A percentile compares a stretch with the other conserved stretches of the same genome.
Evolutionary conservation across 345 rosid genomes (phyloP).

Genomic region (Euphorbia lathyris): DNA sequence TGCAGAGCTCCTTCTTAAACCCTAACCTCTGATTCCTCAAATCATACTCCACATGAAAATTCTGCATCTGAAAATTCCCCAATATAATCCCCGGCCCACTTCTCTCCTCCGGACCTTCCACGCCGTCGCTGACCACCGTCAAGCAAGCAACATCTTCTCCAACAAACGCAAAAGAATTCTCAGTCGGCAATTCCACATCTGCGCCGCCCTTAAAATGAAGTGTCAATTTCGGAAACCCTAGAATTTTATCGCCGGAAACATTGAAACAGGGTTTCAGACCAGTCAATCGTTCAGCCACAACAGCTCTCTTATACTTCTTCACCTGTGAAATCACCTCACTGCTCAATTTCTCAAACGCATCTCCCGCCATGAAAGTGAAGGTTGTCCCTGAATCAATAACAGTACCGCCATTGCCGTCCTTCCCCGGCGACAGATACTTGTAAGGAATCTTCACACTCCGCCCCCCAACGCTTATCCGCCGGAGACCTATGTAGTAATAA

Average conservation of each 20-base stretch:
- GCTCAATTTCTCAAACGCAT: constrained; percentile 27
- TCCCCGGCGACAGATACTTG: constrained; percentile 23
- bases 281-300: constrained; percentile 16
- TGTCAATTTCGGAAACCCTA: constrained; percentile 29
- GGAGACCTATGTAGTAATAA: constrained; percentile 37
- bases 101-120: not conserved
- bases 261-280: constrained; percentile 36
- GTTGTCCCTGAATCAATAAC: constrained; percentile 41
- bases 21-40: constrained; percentile 40
- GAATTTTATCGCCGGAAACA: not conserved
- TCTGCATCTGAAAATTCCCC: constrained; percentile 42
- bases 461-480: constrained; percentile 30
- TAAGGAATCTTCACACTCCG: constrained; percentile 22
- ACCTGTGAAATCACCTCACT: constrained; percentile 24
- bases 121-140: constrained; percentile 29
- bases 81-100: constrained; percentile 36
- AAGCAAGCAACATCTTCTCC: constrained; percentile 30
- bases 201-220: constrained; percentile 44
- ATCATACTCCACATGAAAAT: constrained; percentile 44
- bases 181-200: constrained; percentile 31
- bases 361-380: constrained; percentile 33
- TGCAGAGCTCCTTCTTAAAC: constrained; percentile 30
- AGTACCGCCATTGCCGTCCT: constrained; percentile 33
- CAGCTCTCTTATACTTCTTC: constrained; percentile 23
- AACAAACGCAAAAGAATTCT: constrained; percentile 26